Evolutionary conservation across 2,329 filamentous ascomycete genomes (phyloP), one percentile per base, ranked within the genome.

Genomic region (Arachnopeziza araneosa): DNA sequence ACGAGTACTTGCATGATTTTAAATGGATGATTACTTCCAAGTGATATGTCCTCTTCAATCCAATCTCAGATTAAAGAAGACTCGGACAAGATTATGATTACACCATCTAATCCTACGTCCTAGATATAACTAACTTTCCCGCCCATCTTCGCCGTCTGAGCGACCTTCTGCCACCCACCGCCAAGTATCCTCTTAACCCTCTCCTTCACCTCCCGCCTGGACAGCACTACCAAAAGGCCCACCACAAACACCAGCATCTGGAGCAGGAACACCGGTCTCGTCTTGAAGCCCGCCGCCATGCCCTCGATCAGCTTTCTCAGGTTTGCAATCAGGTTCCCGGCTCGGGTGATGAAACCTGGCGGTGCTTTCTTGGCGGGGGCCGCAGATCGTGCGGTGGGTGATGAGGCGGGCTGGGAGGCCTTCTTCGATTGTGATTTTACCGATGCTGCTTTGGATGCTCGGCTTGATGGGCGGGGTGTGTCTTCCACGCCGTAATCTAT

Each of bases 51-150:
- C 36, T 17, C 36, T 44, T 12, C 3, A 17, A 14, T 44, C 36
- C 5, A 44, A 5, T 30, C 5, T 30, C 26, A 30, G 26, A 9
- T 9, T 30, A 9, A 30, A 30, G 26, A 30, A 30, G 26, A 30
- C 9, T 30, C 26, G 26, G 26, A 30, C 26, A 30, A 30, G 26
- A 44, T 44, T 44, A 44, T 44, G 36, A 44, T 44, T 44, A 44
- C 6, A 44, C 17, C 36, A 44, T 44, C 10, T 44, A 44, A 44
- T 44, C 36, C 10, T 44, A 44, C 36, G 17, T 44, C 36, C 52
- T 76, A 98, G 62, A 99, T 96, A 77, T 98, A 98, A 73, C 90
- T 96, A 70, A 98, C 93, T 78, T 97, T 98, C 64, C 96, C 90
- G 1, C 93, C 95, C 93, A 98, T 98, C 1, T 93, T 93, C 4